phyloP scores from a whole-genome alignment of 2,329 filamentous ascomycete genomes.

The Juglanconis sp. region DNA sequence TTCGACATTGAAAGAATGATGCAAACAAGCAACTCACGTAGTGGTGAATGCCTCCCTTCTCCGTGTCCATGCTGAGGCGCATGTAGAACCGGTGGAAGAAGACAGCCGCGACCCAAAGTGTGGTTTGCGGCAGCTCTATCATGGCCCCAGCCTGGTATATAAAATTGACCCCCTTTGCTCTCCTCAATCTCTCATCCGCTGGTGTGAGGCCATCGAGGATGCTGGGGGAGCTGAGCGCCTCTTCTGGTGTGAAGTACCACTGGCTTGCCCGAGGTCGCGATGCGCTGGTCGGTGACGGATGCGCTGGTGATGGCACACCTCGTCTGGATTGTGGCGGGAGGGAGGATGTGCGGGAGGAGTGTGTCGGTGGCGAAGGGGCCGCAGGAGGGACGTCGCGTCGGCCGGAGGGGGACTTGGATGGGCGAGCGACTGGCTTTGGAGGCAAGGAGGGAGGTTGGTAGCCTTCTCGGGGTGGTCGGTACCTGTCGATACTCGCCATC shows the following conservation, averaged over 20 bases:
- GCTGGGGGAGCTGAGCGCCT: slow-evolving; percentile 79
- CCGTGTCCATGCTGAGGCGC: slow-evolving; percentile 76
- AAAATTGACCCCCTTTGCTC: slow-evolving; percentile 93
- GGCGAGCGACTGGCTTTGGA: slow-evolving; percentile 35
- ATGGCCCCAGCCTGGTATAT: slow-evolving; percentile 92
- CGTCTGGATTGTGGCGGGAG: slow-evolving; percentile 45
- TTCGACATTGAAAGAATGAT: not conserved
- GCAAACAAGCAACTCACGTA: slow-evolving; percentile 60
- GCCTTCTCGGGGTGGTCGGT: slow-evolving; percentile 53
- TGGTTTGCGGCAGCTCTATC: slow-evolving; percentile 87
- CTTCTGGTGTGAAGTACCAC: slow-evolving; percentile 86
- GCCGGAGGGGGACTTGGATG: slow-evolving; percentile 48
- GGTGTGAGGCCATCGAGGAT: slow-evolving; percentile 76
- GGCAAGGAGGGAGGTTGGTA: slow-evolving; percentile 52
- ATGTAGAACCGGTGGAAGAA: slow-evolving; percentile 98
- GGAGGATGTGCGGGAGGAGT: slow-evolving; percentile 53
- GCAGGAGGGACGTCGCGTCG: slow-evolving; percentile 58
- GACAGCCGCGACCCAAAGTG: slow-evolving; percentile 84
- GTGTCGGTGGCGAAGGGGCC: slow-evolving; percentile 58
- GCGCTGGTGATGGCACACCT: slow-evolving; percentile 41
- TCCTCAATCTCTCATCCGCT: slow-evolving; percentile 73
- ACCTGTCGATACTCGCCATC: slow-evolving; percentile 60
- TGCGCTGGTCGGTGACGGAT: slow-evolving; percentile 36
- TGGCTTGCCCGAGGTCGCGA: slow-evolving; percentile 50
- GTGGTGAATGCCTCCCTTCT: slow-evolving; percentile 78